Base-by-base conservation (phyloP, 306 rosid genomes). In the Pterocarpus santalinus region DNA sequence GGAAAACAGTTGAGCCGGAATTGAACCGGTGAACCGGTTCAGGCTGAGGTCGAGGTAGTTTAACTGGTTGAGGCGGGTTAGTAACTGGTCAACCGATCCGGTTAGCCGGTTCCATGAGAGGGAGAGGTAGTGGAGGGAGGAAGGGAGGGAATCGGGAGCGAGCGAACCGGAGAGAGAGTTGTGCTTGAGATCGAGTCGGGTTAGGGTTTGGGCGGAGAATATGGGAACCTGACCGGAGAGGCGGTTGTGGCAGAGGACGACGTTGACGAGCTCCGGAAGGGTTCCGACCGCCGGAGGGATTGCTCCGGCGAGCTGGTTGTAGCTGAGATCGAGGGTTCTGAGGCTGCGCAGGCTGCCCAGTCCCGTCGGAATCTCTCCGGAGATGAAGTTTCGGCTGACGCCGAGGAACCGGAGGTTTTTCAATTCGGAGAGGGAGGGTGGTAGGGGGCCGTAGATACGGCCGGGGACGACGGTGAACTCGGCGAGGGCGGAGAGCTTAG, bases 401-500 rank as follows among this genome's bases (percentile, higher is more conserved):
- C 97, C 99, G 62, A 95, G 93, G 84, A 95, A 95, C 10, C 93
- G 84, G 64, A 95, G 94, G 79, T 79, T 89, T n/a, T 82, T 87
- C 38, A 93, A 33, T 8, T 86, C 80, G 0, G 97, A 91, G 30
- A 93, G 35, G 0, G 98, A 65, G 2, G 46, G 85, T 0, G 99
- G 99, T 39, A 95, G 88, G 30, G 82, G 60, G 17, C 99, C 96
- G 79, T 84, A 91, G 43, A 95, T 83, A 41, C 96, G 83, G 17
- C 99, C 99, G 0, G 98, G 96, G 52, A 94, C 95, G 5, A 93
- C 88, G 0, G 99, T 88, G 77, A 95, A 80, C 73, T 95, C 99
- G 0, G 92, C 87, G 6, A 95, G 85, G 12, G 94, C 74, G 2
- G 97, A 90, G 30, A 95, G 93, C 52, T 88, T 93, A 0, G 94